A percentile compares a stretch with the other conserved stretches of the same genome.
These are phyloP conservation scores for Herpetomonas samuelpessoai DNA, from an alignment of 208 protist genomes.

Conservation along the genomic window DNA sequence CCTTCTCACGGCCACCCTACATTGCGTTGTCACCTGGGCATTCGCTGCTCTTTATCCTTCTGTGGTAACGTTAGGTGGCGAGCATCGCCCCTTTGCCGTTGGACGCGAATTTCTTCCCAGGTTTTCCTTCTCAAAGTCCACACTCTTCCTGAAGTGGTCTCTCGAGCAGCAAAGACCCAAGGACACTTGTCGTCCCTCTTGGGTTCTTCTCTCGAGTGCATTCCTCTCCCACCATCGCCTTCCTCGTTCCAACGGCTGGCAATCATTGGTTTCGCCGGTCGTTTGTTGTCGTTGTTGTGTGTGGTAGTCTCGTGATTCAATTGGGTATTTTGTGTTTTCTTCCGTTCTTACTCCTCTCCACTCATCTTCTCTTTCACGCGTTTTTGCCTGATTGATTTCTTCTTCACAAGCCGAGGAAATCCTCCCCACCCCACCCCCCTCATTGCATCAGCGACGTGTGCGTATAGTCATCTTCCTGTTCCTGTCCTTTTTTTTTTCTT, in stretches of 20 bases:
- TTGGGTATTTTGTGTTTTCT: slow-evolving; percentile 5
- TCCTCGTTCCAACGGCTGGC: no score
- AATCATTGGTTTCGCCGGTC: slow-evolving; percentile 14
- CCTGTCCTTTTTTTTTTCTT: not conserved
- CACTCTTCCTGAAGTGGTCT: no score
- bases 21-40: no score
- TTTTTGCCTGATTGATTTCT: not conserved
- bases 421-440: not conserved
- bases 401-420: not conserved
- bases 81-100: no score
- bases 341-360: slow-evolving; percentile 7
- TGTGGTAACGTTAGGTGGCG: no score
- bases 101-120: no score
- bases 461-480: not conserved
- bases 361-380: not conserved
- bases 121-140: not conserved
- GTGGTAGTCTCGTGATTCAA: slow-evolving; percentile 1
- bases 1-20: no score
- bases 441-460: not conserved
- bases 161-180: no score
- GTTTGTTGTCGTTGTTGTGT: slow-evolving; percentile 8
- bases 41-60: no score
- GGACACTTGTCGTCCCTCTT: not conserved
- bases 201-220: not conserved
- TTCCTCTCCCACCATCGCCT: not conserved